phyloP scores from a whole-genome alignment of 129 eudicot genomes.

The Apium graveolens region DNA sequence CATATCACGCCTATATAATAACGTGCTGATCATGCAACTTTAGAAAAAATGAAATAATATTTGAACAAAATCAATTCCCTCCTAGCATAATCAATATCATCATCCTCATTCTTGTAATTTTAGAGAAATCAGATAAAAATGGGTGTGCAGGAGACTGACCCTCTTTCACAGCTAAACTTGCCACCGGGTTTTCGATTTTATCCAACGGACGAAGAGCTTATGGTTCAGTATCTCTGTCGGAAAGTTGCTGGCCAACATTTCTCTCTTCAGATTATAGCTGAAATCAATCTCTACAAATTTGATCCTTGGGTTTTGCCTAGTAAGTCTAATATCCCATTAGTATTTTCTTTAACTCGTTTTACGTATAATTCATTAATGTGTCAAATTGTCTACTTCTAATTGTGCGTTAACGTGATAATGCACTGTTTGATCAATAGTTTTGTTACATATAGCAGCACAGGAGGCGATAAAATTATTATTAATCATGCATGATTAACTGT shows the following conservation, averaged over 20 bases:
- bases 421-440: not conserved
- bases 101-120: not conserved
- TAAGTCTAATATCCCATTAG: slow-evolving; percentile 27
- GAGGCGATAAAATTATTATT: too few species aligned
- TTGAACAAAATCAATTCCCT: not conserved
- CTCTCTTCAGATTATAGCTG: slow-evolving; percentile 58
- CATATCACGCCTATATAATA: slow-evolving; percentile 19
- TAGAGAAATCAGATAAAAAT: slow-evolving; percentile 18
- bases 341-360: too few species aligned
- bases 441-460: too few species aligned
- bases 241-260: slow-evolving; percentile 74
- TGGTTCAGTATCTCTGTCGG: slow-evolving; percentile 71
- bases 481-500: too few species aligned
- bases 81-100: not conserved
- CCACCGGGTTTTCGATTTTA: slow-evolving; percentile 92
- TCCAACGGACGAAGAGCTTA: slow-evolving; percentile 94
- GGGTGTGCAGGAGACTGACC: slow-evolving; percentile 72
- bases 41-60: slow-evolving; percentile 13
- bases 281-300: slow-evolving; percentile 72
- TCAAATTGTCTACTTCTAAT: too few species aligned
- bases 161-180: slow-evolving; percentile 67
- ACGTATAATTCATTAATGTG: too few species aligned
- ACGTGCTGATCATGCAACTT: slow-evolving; percentile 14
- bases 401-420: not conserved
- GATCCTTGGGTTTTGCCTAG: slow-evolving; percentile 94